phyloP scores from a whole-genome alignment of 345 rosid genomes.

The Rhodomyrtus tomentosa region DNA sequence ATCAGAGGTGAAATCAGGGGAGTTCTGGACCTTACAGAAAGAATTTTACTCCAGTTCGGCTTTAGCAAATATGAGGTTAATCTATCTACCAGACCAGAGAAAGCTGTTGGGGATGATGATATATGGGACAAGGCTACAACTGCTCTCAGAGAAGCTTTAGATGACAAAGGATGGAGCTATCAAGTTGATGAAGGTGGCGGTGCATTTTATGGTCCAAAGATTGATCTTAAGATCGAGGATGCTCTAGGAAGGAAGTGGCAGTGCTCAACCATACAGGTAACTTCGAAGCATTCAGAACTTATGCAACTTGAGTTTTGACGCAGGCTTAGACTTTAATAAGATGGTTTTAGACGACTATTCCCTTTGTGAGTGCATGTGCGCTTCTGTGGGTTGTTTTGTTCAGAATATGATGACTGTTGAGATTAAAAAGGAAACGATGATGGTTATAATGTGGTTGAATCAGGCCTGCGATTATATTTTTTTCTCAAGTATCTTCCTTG shows the following conservation, averaged over 20 bases:
- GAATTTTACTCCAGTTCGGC: slow-evolving; percentile 70
- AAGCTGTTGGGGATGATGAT: slow-evolving; percentile 76
- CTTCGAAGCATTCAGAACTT: not conserved
- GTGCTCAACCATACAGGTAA: slow-evolving; percentile 92
- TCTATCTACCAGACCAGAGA: slow-evolving; percentile 94
- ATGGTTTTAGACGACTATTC: not conserved
- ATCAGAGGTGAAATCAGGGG: slow-evolving; percentile 89
- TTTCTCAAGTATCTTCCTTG: not conserved
- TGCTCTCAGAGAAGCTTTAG: slow-evolving; percentile 78
- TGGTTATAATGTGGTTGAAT: not conserved
- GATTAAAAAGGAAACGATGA: not conserved
- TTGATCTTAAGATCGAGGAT: slow-evolving; percentile 91
- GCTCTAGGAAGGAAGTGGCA: slow-evolving; percentile 99
- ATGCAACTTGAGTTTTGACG: not conserved
- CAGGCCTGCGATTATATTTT: not conserved
- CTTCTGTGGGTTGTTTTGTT: not conserved
- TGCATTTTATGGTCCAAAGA: slow-evolving; percentile 98
- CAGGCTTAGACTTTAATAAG: not conserved
- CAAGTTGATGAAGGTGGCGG: slow-evolving; percentile 97
- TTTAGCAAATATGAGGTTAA: slow-evolving; percentile 76
- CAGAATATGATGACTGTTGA: not conserved
- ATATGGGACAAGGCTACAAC: slow-evolving; percentile 88
- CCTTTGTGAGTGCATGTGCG: not conserved
- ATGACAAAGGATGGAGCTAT: slow-evolving; percentile 87
- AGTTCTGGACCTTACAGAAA: slow-evolving; percentile 88